Evolutionary conservation across 2,329 filamentous ascomycete genomes (phyloP).

Genomic region (Cladosporium sp.): DNA sequence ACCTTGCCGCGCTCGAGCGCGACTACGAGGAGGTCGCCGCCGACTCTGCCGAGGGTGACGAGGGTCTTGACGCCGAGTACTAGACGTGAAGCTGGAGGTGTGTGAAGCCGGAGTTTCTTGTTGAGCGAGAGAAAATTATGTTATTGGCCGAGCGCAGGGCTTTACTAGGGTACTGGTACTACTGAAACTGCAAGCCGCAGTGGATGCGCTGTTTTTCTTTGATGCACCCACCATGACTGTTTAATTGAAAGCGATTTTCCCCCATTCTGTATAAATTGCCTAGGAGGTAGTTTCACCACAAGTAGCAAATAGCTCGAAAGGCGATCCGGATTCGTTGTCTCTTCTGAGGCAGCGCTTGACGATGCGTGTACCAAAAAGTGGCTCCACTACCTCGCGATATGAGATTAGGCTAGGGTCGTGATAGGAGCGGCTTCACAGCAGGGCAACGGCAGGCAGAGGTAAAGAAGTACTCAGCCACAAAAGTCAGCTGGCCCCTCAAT

Average conservation of each 20-base stretch:
- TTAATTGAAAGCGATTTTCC: conserved; percentile 22
- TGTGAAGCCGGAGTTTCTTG: conserved; percentile 18
- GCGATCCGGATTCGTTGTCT: not conserved
- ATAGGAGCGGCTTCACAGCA: not conserved
- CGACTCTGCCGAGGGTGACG: conserved; percentile 87
- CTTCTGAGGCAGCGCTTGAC: not conserved
- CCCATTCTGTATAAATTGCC: not conserved
- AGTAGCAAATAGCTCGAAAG: not conserved
- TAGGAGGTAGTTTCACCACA: not conserved
- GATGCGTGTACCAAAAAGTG: not conserved
- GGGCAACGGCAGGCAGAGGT: not conserved
- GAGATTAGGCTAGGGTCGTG: not conserved
- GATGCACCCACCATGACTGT: conserved; percentile 21
- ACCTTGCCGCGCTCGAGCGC: conserved; percentile 94
- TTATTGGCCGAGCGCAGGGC: conserved; percentile 21
- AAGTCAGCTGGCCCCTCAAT: conserved; percentile 15
- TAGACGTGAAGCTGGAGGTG: conserved; percentile 50
- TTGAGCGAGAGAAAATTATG: conserved; percentile 22
- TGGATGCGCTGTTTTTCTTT: conserved; percentile 19
- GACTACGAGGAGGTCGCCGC: conserved; percentile 99
- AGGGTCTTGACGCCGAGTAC: conserved; percentile 87
- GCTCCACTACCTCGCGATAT: not conserved
- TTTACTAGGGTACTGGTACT: conserved; percentile 23
- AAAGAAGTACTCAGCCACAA: conserved; percentile 14
- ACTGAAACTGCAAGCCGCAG: conserved; percentile 22